Conservation (phyloP, 192 early-diverging fungal genomes). For the Piromyces sp. region DNA sequence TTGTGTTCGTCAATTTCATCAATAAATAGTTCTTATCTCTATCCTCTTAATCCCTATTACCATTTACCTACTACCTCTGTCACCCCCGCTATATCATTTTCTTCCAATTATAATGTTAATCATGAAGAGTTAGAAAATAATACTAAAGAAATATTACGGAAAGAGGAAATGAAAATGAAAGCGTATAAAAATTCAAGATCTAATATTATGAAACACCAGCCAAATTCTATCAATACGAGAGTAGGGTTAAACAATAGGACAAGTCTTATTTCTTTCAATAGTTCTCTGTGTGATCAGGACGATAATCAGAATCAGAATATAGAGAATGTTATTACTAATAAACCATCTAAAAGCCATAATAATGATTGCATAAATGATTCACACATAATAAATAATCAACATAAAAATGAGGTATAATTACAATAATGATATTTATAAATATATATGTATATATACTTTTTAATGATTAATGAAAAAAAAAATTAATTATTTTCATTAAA, state of each 20-base stretch:
- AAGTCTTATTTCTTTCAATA: too few relatives aligned
- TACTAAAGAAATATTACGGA: background rate
- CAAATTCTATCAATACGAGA: background rate
- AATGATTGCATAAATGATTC: too few relatives aligned
- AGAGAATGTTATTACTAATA: too few relatives aligned
- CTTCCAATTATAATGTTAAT: background rate
- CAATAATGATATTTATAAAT: too few relatives aligned
- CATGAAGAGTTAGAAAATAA: background rate
- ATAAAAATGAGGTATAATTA: too few relatives aligned
- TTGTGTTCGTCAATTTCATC: background rate
- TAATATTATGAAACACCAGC: background rate
- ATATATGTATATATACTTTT: too few relatives aligned
- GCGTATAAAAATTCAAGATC: background rate
- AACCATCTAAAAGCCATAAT: too few relatives aligned
- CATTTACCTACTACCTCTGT: background rate
- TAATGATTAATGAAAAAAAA: too few relatives aligned
- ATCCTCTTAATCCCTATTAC: background rate
- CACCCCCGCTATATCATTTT: background rate
- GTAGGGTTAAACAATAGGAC: background rate
- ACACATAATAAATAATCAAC: too few relatives aligned
- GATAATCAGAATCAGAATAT: too few relatives aligned
- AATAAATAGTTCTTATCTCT: background rate
- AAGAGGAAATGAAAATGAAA: background rate
- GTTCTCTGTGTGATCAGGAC: too few relatives aligned
- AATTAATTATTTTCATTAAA: too few relatives aligned